Evolutionary conservation across 192 early-diverging fungal species (phyloP).

Genomic region (Coemansia sp.): DNA sequence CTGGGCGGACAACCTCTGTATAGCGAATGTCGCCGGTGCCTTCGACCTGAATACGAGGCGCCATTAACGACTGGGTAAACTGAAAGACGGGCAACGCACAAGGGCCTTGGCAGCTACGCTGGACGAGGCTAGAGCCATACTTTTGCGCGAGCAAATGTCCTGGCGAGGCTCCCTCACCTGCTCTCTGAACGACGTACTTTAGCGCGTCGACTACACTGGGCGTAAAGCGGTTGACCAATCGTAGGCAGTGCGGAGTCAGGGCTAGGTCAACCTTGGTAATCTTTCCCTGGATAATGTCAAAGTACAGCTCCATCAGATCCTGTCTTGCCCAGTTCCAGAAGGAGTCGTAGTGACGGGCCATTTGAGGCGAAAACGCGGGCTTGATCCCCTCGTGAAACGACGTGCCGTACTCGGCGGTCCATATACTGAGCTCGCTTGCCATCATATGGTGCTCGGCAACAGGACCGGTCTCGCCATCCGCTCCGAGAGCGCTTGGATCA

Average conservation of each 20-base stretch:
- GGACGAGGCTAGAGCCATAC: slow-evolving; percentile 68
- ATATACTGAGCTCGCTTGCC: slow-evolving; percentile 20
- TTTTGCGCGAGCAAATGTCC: slow-evolving; percentile 74
- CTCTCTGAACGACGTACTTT: slow-evolving; percentile 81
- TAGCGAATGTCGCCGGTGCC: slow-evolving; percentile 74
- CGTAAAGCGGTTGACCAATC: slow-evolving; percentile 77
- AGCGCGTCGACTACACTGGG: slow-evolving; percentile 6
- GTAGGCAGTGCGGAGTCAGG: slow-evolving; percentile 74
- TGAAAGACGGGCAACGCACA: slow-evolving; percentile 66
- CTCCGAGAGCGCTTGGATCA: slow-evolving; percentile 66
- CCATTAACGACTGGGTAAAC: slow-evolving; percentile 57
- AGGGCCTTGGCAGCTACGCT: slow-evolving; percentile 3
- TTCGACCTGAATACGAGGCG: slow-evolving; percentile 71
- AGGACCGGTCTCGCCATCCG: slow-evolving; percentile 46
- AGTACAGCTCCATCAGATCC: slow-evolving; percentile 69
- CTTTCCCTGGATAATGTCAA: slow-evolving; percentile 89
- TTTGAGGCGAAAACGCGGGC: slow-evolving; percentile 74
- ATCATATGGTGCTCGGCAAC: slow-evolving; percentile 76
- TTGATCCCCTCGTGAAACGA: slow-evolving; percentile 84
- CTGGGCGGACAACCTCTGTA: slow-evolving; percentile 71
- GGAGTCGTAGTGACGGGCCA: slow-evolving; percentile 89
- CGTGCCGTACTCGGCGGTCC: slow-evolving; percentile 91
- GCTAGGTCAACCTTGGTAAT: slow-evolving; percentile 69
- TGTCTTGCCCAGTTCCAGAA: slow-evolving; percentile 93
- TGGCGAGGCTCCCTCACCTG: slow-evolving; percentile 72